Base-by-base conservation (phyloP, 495 filamentous ascomycete genomes). In the Aspergillus biplanus region DNA sequence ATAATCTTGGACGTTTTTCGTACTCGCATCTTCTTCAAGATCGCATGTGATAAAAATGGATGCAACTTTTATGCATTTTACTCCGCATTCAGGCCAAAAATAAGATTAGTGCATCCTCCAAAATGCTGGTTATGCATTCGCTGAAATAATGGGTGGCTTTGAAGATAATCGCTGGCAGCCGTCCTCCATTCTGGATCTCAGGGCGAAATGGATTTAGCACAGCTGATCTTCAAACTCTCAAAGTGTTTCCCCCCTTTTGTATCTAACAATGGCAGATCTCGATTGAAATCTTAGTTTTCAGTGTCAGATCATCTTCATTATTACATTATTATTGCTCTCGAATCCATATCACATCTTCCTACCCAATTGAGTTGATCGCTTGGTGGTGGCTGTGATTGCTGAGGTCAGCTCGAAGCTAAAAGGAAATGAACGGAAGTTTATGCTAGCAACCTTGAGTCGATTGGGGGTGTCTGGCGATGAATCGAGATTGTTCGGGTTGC, bases 271-370 rank as follows among this genome's bases (percentile, higher is more conserved):
- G 39, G 8, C n/a, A 44, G n/a, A 44, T 15, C 39, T 44, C 11
- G 11, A 11, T 44, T 15, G 11, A 44, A 44, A 44, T 44, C 21
- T 27, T 27, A 27, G 21, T 27, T 44, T 44, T 15, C 0, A 7
- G n/a, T 12, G 39, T 15, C 11, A 12, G 39, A 44, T 44, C 39
- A 44, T 44, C 39, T 13, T 11, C 11, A 44, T 44, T 7, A 31
- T 21, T 50, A 4, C 16, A 50, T 18, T 49, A 49, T 18, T 27
- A 50, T 18, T 27, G 47, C 5, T 11, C 21, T 18, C 47, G 27
- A 50, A 31, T 18, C 47, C 16, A 27, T 50, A 50, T 50, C 47
- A 50, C n/a, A 50, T 50, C n/a, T 27, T 50, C 16, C 47, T 4
- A 27, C 6, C 21, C 18, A 12, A 50, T 18, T n/a, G 46, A 48